Evolutionary conservation across 495 filamentous ascomycete species (phyloP).

Genomic region (Penicillium paxilli): DNA sequence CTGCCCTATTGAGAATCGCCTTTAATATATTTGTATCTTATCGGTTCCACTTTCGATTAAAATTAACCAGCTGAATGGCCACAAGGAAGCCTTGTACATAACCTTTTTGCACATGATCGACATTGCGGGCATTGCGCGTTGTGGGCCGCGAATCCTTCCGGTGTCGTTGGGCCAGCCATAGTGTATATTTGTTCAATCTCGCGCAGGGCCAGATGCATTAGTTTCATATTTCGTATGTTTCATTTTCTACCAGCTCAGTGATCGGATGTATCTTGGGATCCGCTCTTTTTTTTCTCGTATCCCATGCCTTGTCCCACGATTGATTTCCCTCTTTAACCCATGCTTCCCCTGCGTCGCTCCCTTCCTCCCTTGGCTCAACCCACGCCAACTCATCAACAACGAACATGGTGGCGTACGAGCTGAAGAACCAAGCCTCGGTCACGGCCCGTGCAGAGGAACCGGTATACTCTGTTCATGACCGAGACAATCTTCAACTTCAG

Average conservation of each 20-base stretch:
- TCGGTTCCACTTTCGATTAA: neutral
- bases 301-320: neutral
- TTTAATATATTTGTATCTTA: neutral
- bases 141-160: neutral
- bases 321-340: constrained; percentile 3
- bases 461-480: constrained; percentile 12
- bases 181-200: neutral
- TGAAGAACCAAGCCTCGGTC: constrained; percentile 18
- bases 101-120: neutral
- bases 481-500: constrained; percentile 34
- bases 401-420: constrained; percentile 19
- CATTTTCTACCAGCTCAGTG: neutral
- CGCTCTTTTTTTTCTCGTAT: neutral
- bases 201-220: constrained; percentile 1
- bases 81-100: neutral
- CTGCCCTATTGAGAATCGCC: neutral
- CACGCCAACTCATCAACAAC: neutral
- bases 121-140: constrained; percentile 1
- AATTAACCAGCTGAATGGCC: neutral
- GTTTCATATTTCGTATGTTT: neutral
- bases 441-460: neutral
- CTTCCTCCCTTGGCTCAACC: constrained; percentile 2
- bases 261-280: neutral
- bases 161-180: neutral
- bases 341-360: neutral